Conservation (phyloP, 805 yeast genomes). For the Phaffomyces opuntiae region DNA sequence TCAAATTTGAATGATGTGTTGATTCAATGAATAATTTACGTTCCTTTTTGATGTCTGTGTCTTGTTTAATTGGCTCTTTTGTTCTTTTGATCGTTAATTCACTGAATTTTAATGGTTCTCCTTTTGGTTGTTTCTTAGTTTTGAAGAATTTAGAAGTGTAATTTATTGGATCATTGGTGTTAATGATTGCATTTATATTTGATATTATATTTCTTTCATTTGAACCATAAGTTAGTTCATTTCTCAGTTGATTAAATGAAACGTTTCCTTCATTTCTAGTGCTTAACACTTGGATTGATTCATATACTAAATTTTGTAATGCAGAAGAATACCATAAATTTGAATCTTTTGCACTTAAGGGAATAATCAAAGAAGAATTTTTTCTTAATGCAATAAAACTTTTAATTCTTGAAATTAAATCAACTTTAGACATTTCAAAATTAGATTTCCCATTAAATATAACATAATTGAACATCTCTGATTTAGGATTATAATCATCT, state of each 20-base stretch:
- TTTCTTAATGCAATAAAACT: conserved; percentile 39
- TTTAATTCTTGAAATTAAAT: conserved; percentile 35
- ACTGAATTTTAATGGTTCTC: conserved; percentile 21
- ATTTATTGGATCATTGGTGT: conserved; percentile 1
- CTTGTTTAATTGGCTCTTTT: neutral
- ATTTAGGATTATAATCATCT: conserved; percentile 64
- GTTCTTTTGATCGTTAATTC: conserved; percentile 21
- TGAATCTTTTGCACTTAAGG: conserved; percentile 30
- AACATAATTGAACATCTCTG: conserved; percentile 41
- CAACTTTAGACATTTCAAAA: conserved; percentile 10
- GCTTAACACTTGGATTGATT: conserved; percentile 35
- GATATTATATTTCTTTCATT: conserved; percentile 41
- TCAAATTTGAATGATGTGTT: conserved; percentile 5
- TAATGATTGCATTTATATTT: conserved; percentile 21
- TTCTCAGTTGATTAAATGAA: conserved; percentile 38
- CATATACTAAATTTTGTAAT: conserved; percentile 35
- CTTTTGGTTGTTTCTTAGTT: neutral
- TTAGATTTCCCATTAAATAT: conserved; percentile 23
- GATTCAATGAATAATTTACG: conserved; percentile 4
- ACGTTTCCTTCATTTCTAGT: conserved; percentile 27
- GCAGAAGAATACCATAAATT: conserved; percentile 39
- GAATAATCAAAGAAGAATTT: conserved; percentile 49
- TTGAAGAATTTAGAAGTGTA: conserved; percentile 8
- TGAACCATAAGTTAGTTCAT: conserved; percentile 34
- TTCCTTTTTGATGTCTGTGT: neutral